Base-by-base conservation (phyloP, 2,329 filamentous ascomycete species). In the Monosporascus sp. region DNA sequence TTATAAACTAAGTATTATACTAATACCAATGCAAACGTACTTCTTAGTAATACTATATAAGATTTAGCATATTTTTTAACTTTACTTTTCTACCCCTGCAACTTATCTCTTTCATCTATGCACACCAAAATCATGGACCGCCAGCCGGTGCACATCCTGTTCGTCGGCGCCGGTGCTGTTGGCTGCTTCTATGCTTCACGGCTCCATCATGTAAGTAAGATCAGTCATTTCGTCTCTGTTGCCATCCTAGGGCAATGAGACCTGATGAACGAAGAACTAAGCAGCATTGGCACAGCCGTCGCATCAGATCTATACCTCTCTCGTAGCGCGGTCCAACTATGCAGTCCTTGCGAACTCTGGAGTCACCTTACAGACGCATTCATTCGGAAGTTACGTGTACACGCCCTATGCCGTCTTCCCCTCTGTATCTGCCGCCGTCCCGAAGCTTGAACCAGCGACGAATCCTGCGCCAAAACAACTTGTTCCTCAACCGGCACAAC, bases 301-400 rank as follows among this genome's bases (percentile, higher is more conserved):
- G 16, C 68, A 75, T 53, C 77, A 80, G 52, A 73, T 85, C 41
- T 73, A 80, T 53, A 83, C 88, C 49, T 90, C 87, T 5, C 81
- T 89, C 45, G 83, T 89, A 51, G 89, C 87, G 58, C 82, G 88
- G 48, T 90, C 87, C 41, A 91, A 91, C 73, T 90, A 88, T 74
- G 69, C 75, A 24, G 81, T 80, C 36, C 84, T 91, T 46, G 76
- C 78, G 51, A 69, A 73, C 9, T 71, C 77, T 24, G 88, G 87
- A 47, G 86, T 91, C 64, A 71, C 74, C 31, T 72, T 91, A 37
- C 77, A 81, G 49, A 90, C 86, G 5, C 83, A 79, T 49, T 78
- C 81, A 50, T 90, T 87, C 66, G 86, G 86, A 44, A 75, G 85
- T 66, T 88, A 88, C 69, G 77, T 70, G 22, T 90, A 88, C 73